Evolutionary conservation across 2,329 filamentous ascomycete genomes (phyloP).

Genomic region (Phialophora macrospora): DNA sequence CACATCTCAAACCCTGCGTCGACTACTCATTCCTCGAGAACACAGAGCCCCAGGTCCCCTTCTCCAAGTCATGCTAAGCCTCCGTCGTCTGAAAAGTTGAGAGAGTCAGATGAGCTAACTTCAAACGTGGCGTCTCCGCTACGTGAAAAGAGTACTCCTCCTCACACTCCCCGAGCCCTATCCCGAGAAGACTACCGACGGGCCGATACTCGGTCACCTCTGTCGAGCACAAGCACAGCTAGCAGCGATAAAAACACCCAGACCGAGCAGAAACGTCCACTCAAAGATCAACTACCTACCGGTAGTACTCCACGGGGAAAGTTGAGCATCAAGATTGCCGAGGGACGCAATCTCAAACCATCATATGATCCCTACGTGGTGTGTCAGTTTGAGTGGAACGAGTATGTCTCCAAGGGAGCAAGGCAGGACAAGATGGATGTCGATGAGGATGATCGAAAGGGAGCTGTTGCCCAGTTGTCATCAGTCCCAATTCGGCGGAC

Average conservation of each 20-base stretch:
- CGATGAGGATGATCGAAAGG: slow-evolving; percentile 65
- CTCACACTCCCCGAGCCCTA: slow-evolving; percentile 85
- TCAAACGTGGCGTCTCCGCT: slow-evolving; percentile 66
- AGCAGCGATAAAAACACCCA: slow-evolving; percentile 39
- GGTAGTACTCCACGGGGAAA: slow-evolving; percentile 77
- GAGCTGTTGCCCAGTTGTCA: slow-evolving; percentile 57
- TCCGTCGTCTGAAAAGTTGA: slow-evolving; percentile 50
- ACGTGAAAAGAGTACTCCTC: slow-evolving; percentile 83
- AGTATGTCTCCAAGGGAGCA: slow-evolving; percentile 89
- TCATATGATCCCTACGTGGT: slow-evolving; percentile 93
- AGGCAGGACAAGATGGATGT: slow-evolving; percentile 64
- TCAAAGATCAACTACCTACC: slow-evolving; percentile 62
- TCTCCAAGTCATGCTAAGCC: slow-evolving; percentile 50
- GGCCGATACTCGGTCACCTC: slow-evolving; percentile 39
- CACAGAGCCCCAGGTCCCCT: slow-evolving; percentile 58
- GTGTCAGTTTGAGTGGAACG: slow-evolving; percentile 94
- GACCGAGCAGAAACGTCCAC: slow-evolving; percentile 11
- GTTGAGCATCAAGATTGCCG: slow-evolving; percentile 83
- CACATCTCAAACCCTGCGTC: slow-evolving; percentile 72
- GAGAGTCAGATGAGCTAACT: slow-evolving; percentile 73
- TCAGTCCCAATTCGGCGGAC: slow-evolving; percentile 69
- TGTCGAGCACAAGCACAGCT: slow-evolving; percentile 33
- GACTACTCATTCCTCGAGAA: slow-evolving; percentile 56
- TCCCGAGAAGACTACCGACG: slow-evolving; percentile 63
- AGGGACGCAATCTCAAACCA: slow-evolving; percentile 79